Conservation (phyloP, 2,329 filamentous ascomycete species). For the Arthrocladium fulminans region DNA sequence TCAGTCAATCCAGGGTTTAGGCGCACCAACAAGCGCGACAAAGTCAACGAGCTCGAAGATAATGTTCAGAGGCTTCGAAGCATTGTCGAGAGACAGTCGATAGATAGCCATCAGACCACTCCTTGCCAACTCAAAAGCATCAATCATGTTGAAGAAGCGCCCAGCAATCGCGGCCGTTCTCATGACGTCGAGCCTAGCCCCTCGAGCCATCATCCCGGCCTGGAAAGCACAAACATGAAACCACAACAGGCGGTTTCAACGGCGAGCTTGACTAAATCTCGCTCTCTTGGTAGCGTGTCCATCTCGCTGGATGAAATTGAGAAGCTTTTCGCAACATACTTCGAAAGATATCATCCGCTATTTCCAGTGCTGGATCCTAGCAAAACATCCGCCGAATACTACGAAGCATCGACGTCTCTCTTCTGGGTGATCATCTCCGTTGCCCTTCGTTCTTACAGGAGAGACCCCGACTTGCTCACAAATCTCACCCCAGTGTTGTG, state of each 20-base stretch:
- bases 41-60: conserved; percentile 4
- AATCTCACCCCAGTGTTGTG: background rate
- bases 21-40: conserved; percentile 11
- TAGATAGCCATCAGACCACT: too few species aligned
- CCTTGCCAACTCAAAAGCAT: too few species aligned
- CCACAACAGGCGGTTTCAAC: background rate
- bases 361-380: conserved; percentile 51
- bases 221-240: too few species aligned
- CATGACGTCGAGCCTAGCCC: too few species aligned
- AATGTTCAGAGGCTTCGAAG: conserved; percentile 6
- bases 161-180: too few species aligned
- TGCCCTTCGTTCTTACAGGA: conserved; percentile 49
- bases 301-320: conserved; percentile 4
- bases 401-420: conserved; percentile 48
- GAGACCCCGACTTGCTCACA: conserved; percentile 1
- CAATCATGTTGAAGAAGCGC: too few species aligned
- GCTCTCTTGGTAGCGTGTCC: conserved; percentile 2
- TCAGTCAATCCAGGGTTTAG: conserved; percentile 10
- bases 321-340: conserved; percentile 26
- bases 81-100: conserved; percentile 9
- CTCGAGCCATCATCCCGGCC: too few species aligned
- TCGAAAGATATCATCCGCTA: conserved; percentile 53
- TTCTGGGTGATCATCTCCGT: conserved; percentile 59
- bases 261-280: background rate
- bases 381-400: conserved; percentile 47